Evolutionary conservation across 1,284 basidiomycete genomes (phyloP), one percentile per base, ranked within the genome.

Genomic region (Moesziomyces antarcticus): DNA sequence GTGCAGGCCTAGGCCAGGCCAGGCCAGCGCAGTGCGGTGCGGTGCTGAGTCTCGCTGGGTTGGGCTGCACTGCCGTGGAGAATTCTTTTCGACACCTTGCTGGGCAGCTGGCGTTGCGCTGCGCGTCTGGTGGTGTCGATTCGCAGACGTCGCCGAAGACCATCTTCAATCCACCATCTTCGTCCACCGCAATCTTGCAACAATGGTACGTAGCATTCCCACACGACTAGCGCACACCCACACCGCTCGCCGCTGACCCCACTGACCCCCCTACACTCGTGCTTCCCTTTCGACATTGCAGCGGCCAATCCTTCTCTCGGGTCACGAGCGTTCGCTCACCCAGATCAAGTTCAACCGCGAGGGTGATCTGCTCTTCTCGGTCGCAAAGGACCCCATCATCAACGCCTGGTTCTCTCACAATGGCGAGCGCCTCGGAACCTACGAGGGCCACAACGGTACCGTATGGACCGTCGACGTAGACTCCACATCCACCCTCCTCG

Each of bases 401-500:
- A 98, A 97, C 83, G 94, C 93, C 51, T 97, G 95, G 94, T 98
- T 90, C 86, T 92, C 95, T n/a, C 93, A 97, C 82, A 99, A 99
- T 83, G 97, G 97, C 74, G 96, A 99, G 87, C 88, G 97, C 65
- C 86, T 99, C 80, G 97, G 96, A 50, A 99, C 97, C 59, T 98
- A 97, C 85, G 91, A 94, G 58, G 97, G 94, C 46, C 91, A 98
- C 86, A 98, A 98, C 83, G 96, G 96, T 76, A 89, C 93, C 2
- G 93, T 99, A 37, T 98, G 97, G 96, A 94, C 93, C 62, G 89
- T 97, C 75, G 95, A 97, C 85, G 90, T 94, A 62, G 96, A 99
- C 87, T 90, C 91, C 43, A 89, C 93, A 85, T 92, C 94, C 64
- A 89, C 88, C 82, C 93, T 91, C 85, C 87, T 98, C 78, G 87